A percentile compares a stretch with the other conserved stretches of the same genome.
phyloP scores from a whole-genome alignment of 208 protist genomes.

The Leptomonas pyrrhocoris region DNA sequence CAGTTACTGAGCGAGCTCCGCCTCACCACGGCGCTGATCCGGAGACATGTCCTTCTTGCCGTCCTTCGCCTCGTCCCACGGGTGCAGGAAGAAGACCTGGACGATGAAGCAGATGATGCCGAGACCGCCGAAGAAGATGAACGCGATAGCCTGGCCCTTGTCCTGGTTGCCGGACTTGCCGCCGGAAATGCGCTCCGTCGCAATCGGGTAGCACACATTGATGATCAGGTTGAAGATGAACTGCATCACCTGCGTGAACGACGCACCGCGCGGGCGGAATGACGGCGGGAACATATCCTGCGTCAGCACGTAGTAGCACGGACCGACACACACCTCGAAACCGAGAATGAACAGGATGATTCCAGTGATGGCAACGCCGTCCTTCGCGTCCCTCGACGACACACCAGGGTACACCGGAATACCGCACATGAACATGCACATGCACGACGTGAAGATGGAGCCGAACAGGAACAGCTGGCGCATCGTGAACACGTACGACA shows the following conservation, averaged over 20 bases:
- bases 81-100: conserved; percentile 77
- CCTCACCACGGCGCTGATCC: background rate
- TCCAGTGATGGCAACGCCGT: conserved; percentile 76
- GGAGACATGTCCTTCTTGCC: conserved; percentile 23
- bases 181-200: conserved; percentile 77
- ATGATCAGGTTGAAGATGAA: conserved; percentile 91
- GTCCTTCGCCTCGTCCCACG: conserved; percentile 54
- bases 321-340: conserved; percentile 78
- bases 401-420: conserved; percentile 84
- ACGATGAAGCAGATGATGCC: conserved; percentile 75
- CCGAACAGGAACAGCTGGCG: conserved; percentile 71
- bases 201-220: conserved; percentile 87
- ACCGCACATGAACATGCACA: conserved; percentile 83
- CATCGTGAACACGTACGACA: conserved; percentile 71
- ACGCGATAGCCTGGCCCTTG: conserved; percentile 86
- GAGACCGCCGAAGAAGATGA: conserved; percentile 85
- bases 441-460: conserved; percentile 58
- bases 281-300: conserved; percentile 85
- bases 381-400: conserved; percentile 43
- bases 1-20: background rate
- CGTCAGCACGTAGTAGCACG: conserved; percentile 83
- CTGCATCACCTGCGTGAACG: conserved; percentile 66
- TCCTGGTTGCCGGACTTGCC: conserved; percentile 81
- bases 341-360: conserved; percentile 80
- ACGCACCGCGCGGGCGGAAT: conserved; percentile 76